Evolutionary conservation across 1,284 basidiomycete genomes (phyloP).

Genomic region (Clitocybe nebularis): DNA sequence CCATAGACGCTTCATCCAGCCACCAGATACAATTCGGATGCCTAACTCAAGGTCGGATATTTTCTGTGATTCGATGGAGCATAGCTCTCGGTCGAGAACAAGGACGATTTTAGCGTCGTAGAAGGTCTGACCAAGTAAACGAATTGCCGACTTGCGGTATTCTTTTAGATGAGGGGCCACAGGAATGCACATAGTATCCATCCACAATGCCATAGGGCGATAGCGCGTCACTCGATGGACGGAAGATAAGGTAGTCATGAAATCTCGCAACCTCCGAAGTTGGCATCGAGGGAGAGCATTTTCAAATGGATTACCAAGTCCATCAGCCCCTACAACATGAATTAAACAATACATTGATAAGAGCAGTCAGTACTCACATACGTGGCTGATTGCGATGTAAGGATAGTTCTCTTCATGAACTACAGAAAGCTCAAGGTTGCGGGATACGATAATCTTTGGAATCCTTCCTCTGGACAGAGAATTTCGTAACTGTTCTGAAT

Average conservation of each 20-base stretch:
- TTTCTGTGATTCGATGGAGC: not conserved
- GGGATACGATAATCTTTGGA: not conserved
- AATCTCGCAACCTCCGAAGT: not conserved
- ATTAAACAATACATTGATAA: not conserved
- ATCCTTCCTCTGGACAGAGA: not conserved
- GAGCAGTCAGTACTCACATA: not conserved
- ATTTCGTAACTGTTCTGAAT: not conserved
- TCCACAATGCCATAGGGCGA: not conserved
- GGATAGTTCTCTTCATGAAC: not conserved
- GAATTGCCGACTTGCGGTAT: not conserved
- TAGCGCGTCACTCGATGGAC: not conserved
- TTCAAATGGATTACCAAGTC: not conserved
- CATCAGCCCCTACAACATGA: not conserved
- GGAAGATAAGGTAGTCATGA: not conserved
- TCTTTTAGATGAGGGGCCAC: not conserved
- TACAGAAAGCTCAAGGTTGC: not conserved
- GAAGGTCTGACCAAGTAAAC: not conserved
- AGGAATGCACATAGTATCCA: not conserved
- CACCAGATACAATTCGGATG: not conserved
- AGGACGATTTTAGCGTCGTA: not conserved
- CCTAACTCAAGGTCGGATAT: not conserved
- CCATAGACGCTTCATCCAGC: not conserved
- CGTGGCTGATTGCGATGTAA: not conserved
- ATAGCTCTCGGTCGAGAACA: not conserved
- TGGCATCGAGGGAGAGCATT: not conserved